Evolutionary conservation across 768 basidiomycete species (phyloP).

Genomic region (Lentinula boryana): DNA sequence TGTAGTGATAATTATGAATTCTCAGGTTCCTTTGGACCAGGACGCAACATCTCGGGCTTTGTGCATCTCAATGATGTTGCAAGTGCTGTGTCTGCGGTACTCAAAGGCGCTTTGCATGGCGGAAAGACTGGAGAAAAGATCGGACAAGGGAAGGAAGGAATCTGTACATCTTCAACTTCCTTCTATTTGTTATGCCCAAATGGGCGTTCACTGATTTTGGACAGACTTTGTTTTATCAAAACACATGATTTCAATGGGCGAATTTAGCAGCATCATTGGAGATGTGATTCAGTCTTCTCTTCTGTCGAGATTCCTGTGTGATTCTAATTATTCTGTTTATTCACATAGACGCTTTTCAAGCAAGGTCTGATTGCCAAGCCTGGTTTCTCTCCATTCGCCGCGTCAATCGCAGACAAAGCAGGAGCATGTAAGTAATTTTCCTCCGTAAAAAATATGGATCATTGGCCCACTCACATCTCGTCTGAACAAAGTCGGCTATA

Average conservation of each 20-base stretch:
- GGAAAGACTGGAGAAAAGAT: conserved; percentile 29
- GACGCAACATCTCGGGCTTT: conserved; percentile 29
- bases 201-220: not conserved
- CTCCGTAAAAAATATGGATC: not conserved
- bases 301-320: not conserved
- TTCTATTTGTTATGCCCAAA: not conserved
- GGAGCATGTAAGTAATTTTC: not conserved
- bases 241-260: not conserved
- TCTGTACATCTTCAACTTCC: conserved; percentile 24
- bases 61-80: conserved; percentile 37
- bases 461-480: not conserved
- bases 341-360: not conserved
- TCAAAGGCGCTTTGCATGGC: conserved; percentile 34
- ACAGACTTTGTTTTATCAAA: conserved; percentile 3
- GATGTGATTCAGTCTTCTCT: not conserved
- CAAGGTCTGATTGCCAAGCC: not conserved
- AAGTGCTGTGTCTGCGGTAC: conserved; percentile 24
- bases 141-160: conserved; percentile 33
- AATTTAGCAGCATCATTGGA: not conserved
- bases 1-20: not conserved
- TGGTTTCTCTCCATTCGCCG: not conserved
- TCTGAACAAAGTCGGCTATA: not conserved
- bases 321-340: not conserved
- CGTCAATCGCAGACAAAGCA: not conserved
- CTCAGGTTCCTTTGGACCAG: conserved; percentile 30